Conservation (phyloP, 306 rosid species). For the Vigna unguiculata region DNA sequence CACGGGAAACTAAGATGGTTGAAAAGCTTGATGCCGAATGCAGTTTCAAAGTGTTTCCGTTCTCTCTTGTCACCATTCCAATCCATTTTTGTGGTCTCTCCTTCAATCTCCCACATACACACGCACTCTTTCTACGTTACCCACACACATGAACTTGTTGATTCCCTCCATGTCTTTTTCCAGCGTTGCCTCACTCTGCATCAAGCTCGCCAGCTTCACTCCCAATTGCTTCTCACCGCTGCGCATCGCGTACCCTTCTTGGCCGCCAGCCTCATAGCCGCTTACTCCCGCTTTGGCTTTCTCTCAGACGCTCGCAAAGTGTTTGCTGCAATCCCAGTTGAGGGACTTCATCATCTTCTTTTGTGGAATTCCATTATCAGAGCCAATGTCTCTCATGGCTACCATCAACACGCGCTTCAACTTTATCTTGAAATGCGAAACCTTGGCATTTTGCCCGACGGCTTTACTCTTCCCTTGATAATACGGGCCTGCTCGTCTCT, state of each 20-base stretch:
- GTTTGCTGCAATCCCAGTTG: conserved; percentile 48
- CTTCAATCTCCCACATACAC: conserved; percentile 39
- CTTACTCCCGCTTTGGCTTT: conserved; percentile 58
- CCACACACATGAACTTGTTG: conserved; percentile 47
- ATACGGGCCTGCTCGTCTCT: conserved; percentile 59
- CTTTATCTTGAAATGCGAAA: conserved; percentile 66
- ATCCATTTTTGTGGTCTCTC: conserved; percentile 7
- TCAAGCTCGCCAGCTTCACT: conserved; percentile 67
- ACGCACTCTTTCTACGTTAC: neutral
- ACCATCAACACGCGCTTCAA: conserved; percentile 48
- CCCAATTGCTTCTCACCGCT: conserved; percentile 54
- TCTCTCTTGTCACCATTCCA: conserved; percentile 27
- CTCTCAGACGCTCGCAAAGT: conserved; percentile 59
- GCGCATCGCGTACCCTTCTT: conserved; percentile 56
- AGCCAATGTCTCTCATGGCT: conserved; percentile 72
- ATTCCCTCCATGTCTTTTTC: conserved; percentile 58
- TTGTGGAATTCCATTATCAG: conserved; percentile 84
- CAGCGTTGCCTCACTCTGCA: conserved; percentile 50
- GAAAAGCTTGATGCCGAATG: conserved; percentile 11
- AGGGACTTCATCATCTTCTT: conserved; percentile 49
- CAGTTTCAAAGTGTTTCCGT: conserved; percentile 38
- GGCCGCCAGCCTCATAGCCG: conserved; percentile 62
- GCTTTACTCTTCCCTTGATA: conserved; percentile 79
- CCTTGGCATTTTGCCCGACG: conserved; percentile 73
- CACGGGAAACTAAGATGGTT: no score